Base-by-base conservation (phyloP, 2,329 filamentous ascomycete species). In the Clarireedia homoeocarpa region DNA sequence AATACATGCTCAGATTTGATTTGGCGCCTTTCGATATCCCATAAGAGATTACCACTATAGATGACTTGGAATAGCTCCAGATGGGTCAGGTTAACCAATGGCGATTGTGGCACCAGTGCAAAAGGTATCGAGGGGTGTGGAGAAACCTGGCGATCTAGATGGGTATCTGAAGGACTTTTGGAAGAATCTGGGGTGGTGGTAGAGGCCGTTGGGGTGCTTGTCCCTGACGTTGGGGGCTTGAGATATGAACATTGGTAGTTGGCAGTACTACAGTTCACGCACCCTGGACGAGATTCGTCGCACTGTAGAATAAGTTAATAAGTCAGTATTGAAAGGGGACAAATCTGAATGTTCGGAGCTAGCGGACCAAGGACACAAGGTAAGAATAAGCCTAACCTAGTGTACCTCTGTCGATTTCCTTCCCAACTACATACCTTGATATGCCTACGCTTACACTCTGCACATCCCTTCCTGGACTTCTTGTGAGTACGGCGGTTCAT, bases 21-120 rank as follows among this genome's bases (percentile, higher is more conserved):
- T 2, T 10, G 15, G 23, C 12, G 26, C 17, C 23, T n/a, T 38
- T 30, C 10, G 36, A n/a, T 23, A 38, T 39, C 51, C 34, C 44
- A 36, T 23, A 49, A 10, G 30, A 51, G 5, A 23, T 3, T 2
- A 45, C 44, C 26, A n/a, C 23, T 14, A 10, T 10, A 15, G 20
- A 20, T 26, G 47, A 38, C n/a, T 47, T 51, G 53, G 12, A 71
- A 69, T 15, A 76, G 59, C 52, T 75, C 74, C 5, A 76, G 63
- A 45, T 71, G 72, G 4, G 67, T 58, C 5, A 71, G 24, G 39
- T 63, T 65, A 39, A 65, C 60, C 48, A 56, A 54, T 30, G 58
- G 52, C 34, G 40, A 39, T 23, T 34, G 17, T 10, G 27, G 46
- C 38, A 48, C n/a, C 44, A 17, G 27, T 55, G 40, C 15, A 9